Evolutionary conservation across 371 early-diverging fungal species (phyloP).

Genomic region (Rhizopus microsporus): DNA sequence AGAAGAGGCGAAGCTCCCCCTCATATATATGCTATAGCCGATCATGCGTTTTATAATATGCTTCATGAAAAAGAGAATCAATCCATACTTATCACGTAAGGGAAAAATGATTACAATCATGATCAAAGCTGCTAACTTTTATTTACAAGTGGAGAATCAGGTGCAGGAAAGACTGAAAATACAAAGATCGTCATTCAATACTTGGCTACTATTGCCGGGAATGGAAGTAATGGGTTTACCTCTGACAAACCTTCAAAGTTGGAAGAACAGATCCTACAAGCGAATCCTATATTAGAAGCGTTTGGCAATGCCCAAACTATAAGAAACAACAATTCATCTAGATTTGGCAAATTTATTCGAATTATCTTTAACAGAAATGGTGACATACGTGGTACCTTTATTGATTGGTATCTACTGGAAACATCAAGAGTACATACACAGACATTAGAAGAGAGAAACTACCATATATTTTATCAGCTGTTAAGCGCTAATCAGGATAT

Average conservation of each 20-base stretch:
- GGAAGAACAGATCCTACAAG: conserved; percentile 93
- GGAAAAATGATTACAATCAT: neutral
- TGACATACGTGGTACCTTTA: conserved; percentile 95
- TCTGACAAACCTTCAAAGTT: conserved; percentile 50
- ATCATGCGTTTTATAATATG: conserved; percentile 96
- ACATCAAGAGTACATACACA: conserved; percentile 97
- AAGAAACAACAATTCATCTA: conserved; percentile 99
- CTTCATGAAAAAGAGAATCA: conserved; percentile 93
- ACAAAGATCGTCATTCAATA: conserved; percentile 99
- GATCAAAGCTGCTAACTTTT: neutral
- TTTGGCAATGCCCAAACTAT: conserved; percentile 99
- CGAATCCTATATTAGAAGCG: conserved; percentile 98
- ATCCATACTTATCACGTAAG: conserved; percentile 97
- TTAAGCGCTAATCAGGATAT: conserved; percentile 78
- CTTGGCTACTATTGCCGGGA: conserved; percentile 87
- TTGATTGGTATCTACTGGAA: conserved; percentile 98
- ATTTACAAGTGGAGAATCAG: conserved; percentile 93
- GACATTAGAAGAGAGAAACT: conserved; percentile 92
- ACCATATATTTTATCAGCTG: conserved; percentile 99
- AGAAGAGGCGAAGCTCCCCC: conserved; percentile 92
- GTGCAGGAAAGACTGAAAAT: conserved; percentile 99
- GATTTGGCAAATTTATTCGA: conserved; percentile 99
- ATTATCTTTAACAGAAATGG: conserved; percentile 93
- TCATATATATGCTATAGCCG: conserved; percentile 97
- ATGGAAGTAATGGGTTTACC: conserved; percentile 32